Conservation (phyloP, 345 rosid species). For the Cochlearia excelsa region DNA sequence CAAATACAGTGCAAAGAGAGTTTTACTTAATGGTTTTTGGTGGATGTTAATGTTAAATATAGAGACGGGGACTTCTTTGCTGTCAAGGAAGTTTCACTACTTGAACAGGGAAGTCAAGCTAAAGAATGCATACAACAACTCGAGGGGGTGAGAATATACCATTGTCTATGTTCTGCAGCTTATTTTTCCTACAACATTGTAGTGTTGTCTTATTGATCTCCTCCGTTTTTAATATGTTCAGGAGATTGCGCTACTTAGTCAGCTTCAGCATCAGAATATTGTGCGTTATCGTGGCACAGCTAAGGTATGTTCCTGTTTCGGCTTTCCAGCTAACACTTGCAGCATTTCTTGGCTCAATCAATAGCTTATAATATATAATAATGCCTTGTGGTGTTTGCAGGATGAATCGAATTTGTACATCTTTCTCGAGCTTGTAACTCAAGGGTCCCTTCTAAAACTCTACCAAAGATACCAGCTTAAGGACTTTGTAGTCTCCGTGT, state of each 20-base stretch:
- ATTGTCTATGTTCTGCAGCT: constrained; percentile 1
- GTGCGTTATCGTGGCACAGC: constrained; percentile 80
- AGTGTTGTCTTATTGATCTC: constrained; percentile 2
- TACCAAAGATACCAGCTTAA: constrained; percentile 55
- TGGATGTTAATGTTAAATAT: constrained; percentile 21
- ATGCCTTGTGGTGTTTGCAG: constrained; percentile 41
- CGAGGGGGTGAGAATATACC: constrained; percentile 55
- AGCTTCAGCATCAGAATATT: constrained; percentile 81
- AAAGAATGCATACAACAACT: constrained; percentile 71
- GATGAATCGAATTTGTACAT: constrained; percentile 77
- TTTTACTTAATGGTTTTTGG: too few relatives aligned
- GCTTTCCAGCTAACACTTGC: constrained; percentile 9
- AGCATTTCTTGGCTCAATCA: constrained; percentile 1
- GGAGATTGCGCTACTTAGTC: constrained; percentile 83
- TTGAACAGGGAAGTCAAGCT: constrained; percentile 78
- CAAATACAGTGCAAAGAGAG: too few relatives aligned
- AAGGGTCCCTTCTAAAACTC: constrained; percentile 69
- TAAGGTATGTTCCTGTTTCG: constrained; percentile 44
- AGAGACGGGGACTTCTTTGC: constrained; percentile 89
- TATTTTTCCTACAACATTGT: background rate
- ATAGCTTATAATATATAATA: background rate
- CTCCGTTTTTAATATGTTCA: constrained; percentile 32
- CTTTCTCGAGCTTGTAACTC: constrained; percentile 73
- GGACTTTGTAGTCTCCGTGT: constrained; percentile 67
- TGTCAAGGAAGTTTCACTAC: constrained; percentile 82